A percentile compares a stretch with the other conserved stretches of the same genome.
These are phyloP conservation scores for Parietichytrium sp. DNA, from an alignment of 108 stramenopile genomes.

Conservation along the genomic window DNA sequence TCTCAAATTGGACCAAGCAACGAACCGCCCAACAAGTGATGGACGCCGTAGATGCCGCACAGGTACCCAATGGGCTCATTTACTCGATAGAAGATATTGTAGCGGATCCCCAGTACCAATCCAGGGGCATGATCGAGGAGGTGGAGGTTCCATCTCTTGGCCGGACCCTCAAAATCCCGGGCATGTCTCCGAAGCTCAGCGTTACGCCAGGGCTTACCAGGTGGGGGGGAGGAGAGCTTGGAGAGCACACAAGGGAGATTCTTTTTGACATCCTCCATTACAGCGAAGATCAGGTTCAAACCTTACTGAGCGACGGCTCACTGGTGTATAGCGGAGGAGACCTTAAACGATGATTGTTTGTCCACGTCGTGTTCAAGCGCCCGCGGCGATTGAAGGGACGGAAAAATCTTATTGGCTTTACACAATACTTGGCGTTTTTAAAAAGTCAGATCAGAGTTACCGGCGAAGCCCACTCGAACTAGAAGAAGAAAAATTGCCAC, in stretches of 20 bases:
- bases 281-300: neutral
- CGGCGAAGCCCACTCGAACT: too few relatives aligned
- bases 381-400: too few relatives aligned
- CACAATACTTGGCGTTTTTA: too few relatives aligned
- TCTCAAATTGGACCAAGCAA: neutral
- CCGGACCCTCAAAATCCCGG: slow-evolving; percentile 9
- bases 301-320: neutral
- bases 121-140: slow-evolving; percentile 26
- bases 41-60: slow-evolving; percentile 9
- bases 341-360: too few relatives aligned
- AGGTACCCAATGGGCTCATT: slow-evolving; percentile 26
- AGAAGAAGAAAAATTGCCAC: too few relatives aligned
- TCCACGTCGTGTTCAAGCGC: too few relatives aligned
- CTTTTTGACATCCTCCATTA: neutral
- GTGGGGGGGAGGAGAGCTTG: slow-evolving; percentile 24
- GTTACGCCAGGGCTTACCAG: neutral
- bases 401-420: too few relatives aligned
- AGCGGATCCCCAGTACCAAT: slow-evolving; percentile 3
- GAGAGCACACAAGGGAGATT: slow-evolving; percentile 19
- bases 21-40: neutral
- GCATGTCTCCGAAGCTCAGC: neutral
- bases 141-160: slow-evolving; percentile 4
- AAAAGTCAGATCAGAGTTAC: too few relatives aligned
- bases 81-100: slow-evolving; percentile 35
- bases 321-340: too few relatives aligned